These are phyloP conservation scores for Psilocybe tampanensis DNA, from an alignment of 768 basidiomycete genomes.

Conservation along the genomic window DNA sequence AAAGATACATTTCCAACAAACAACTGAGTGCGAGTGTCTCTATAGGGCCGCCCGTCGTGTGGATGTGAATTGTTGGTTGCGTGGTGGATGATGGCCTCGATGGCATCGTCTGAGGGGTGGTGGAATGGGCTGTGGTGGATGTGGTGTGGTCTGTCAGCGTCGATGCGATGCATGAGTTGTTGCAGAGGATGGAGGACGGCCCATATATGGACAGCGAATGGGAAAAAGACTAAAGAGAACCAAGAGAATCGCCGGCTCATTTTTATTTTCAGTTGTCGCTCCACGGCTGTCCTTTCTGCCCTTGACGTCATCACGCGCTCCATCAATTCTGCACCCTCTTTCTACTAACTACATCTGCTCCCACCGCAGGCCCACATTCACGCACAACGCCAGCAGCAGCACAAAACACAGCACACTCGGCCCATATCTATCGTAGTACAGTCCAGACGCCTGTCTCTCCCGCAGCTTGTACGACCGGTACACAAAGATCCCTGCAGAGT, in stretches of 20 bases:
- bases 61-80: conserved; percentile 78
- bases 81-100: conserved; percentile 89
- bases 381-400: conserved; percentile 67
- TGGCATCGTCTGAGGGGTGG: conserved; percentile 74
- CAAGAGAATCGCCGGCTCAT: neutral
- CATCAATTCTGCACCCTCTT: neutral
- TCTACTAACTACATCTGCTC: conserved; percentile 50
- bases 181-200: conserved; percentile 8
- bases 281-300: too few relatives aligned
- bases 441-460: conserved; percentile 69
- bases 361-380: conserved; percentile 74
- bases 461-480: conserved; percentile 74
- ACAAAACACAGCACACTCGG: conserved; percentile 75
- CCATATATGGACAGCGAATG: conserved; percentile 18
- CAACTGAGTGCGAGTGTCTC: conserved; percentile 92
- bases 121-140: conserved; percentile 7
- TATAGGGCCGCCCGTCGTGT: conserved; percentile 53
- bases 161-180: conserved; percentile 15
- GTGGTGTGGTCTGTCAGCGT: conserved; percentile 9
- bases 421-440: conserved; percentile 91
- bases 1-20: conserved; percentile 90
- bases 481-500: conserved; percentile 81
- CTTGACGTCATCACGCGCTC: too few relatives aligned
- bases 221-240: too few relatives aligned
- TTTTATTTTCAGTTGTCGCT: too few relatives aligned